A percentile compares a stretch with the other conserved stretches of the same genome.
These are phyloP conservation scores for Adenanthera pavonina DNA, from an alignment of 306 rosid genomes.

Conservation along the genomic window DNA sequence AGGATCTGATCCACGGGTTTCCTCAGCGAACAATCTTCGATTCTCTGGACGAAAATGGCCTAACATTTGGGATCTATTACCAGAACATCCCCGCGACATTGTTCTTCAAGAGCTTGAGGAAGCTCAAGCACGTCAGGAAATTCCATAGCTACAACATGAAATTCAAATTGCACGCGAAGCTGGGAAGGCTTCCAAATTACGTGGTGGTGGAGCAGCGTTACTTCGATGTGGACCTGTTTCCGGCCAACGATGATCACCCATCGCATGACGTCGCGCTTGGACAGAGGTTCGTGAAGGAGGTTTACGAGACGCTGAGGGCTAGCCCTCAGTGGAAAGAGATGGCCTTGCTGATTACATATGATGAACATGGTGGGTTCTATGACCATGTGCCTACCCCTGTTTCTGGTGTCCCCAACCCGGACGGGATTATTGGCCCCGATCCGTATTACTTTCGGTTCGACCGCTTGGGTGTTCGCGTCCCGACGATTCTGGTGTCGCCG, in stretches of 20 bases:
- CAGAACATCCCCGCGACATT: constrained; percentile 90
- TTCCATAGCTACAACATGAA: constrained; percentile 66
- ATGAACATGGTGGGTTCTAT: constrained; percentile 94
- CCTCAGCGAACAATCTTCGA: constrained; percentile 90
- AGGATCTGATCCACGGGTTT: constrained; percentile 80
- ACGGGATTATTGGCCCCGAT: constrained; percentile 75
- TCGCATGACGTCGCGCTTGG: constrained; percentile 93
- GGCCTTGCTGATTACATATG: constrained; percentile 84
- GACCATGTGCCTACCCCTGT: constrained; percentile 94
- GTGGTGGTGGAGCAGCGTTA: constrained; percentile 91
- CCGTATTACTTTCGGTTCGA: constrained; percentile 87
- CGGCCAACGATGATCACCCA: constrained; percentile 95
- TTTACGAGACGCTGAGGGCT: constrained; percentile 76
- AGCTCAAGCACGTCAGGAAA: constrained; percentile 52
- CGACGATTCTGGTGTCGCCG: constrained; percentile 81
- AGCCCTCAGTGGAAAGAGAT: constrained; percentile 97
- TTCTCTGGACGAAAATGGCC: constrained; percentile 69
- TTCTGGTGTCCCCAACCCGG: constrained; percentile 83
- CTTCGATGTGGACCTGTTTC: constrained; percentile 66
- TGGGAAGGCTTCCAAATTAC: constrained; percentile 83
- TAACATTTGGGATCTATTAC: constrained; percentile 75
- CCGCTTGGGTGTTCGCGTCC: constrained; percentile 89
- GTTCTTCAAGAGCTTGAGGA: constrained; percentile 75
- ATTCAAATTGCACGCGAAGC: constrained; percentile 67
- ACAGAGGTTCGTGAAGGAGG: constrained; percentile 90